Evolutionary conservation across 2,329 filamentous ascomycete species (phyloP).

Genomic region (Trichoderma arundinaceum): DNA sequence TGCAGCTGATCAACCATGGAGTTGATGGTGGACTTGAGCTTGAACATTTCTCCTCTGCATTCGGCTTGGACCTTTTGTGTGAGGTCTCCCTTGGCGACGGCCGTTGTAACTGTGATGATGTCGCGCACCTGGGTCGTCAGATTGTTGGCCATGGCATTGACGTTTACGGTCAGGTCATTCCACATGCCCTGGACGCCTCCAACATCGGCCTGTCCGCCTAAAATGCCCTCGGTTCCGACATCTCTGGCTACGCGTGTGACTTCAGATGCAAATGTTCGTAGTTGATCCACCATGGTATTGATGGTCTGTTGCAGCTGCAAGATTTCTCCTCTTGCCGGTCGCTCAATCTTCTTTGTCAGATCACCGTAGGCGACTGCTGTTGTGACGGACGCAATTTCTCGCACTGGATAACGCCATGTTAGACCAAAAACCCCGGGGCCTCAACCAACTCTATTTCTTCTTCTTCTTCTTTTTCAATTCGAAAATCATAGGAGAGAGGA

Average conservation of each 20-base stretch:
- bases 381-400: constrained; percentile 84
- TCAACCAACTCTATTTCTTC: background rate
- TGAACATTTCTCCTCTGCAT: constrained; percentile 88
- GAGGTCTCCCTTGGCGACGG: constrained; percentile 81
- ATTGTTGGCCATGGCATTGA: constrained; percentile 88
- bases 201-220: constrained; percentile 82
- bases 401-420: constrained; percentile 55
- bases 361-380: constrained; percentile 84
- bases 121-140: constrained; percentile 89
- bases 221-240: constrained; percentile 82
- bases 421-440: constrained; percentile 10
- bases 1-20: constrained; percentile 98
- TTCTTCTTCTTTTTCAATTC: no score
- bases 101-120: constrained; percentile 82
- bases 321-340: constrained; percentile 81
- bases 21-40: constrained; percentile 98
- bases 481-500: background rate
- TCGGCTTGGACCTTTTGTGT: constrained; percentile 96
- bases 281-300: constrained; percentile 87
- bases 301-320: constrained; percentile 84
- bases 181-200: constrained; percentile 87
- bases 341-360: constrained; percentile 82
- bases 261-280: constrained; percentile 82
- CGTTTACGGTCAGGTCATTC: constrained; percentile 85
- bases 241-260: constrained; percentile 83